A percentile compares a stretch with the other conserved stretches of the same genome.
Evolutionary conservation across 306 rosid genomes (phyloP).

Genomic region (Ceratonia siliqua): DNA sequence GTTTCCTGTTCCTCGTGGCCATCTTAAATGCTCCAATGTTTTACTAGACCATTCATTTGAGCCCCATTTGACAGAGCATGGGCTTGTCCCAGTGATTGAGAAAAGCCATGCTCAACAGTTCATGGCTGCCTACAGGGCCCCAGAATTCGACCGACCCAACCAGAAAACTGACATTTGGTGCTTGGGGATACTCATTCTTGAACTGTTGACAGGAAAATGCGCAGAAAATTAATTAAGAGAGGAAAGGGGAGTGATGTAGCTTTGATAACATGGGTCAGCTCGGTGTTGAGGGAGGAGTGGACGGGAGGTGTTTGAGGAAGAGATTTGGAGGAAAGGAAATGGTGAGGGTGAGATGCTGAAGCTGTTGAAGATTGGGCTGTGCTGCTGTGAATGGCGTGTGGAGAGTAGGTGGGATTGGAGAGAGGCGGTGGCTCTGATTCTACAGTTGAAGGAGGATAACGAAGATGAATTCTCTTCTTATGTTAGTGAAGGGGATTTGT

Average conservation of each 20-base stretch:
- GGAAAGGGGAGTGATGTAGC: slow-evolving; percentile 47
- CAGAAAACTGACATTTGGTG: slow-evolving; percentile 64
- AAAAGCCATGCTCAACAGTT: slow-evolving; percentile 52
- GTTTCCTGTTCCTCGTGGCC: slow-evolving; percentile 69
- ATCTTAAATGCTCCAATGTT: slow-evolving; percentile 82
- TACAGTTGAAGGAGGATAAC: slow-evolving; percentile 54
- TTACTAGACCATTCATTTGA: slow-evolving; percentile 46
- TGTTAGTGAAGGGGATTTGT: slow-evolving; percentile 56
- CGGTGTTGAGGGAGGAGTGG: slow-evolving; percentile 77
- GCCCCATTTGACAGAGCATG: slow-evolving; percentile 60
- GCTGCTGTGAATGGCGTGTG: slow-evolving; percentile 50
- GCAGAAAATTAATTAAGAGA: slow-evolving; percentile 54
- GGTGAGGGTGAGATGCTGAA: slow-evolving; percentile 68
- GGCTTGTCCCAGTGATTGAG: slow-evolving; percentile 47
- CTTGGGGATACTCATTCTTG: slow-evolving; percentile 65
- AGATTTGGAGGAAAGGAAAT: slow-evolving; percentile 40
- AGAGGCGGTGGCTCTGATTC: slow-evolving; percentile 59
- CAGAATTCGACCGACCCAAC: slow-evolving; percentile 43
- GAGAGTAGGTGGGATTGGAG: slow-evolving; percentile 63
- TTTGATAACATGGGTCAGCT: slow-evolving; percentile 64
- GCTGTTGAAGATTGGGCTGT: slow-evolving; percentile 64
- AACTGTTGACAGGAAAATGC: slow-evolving; percentile 54
- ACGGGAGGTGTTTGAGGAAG: slow-evolving; percentile 70
- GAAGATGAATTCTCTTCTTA: slow-evolving; percentile 51
- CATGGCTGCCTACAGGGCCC: slow-evolving; percentile 66